A percentile compares a stretch with the other conserved stretches of the same genome.
These are phyloP conservation scores for Papiliotrema fonsecae DNA, from an alignment of 1,284 basidiomycete species.

Conservation along the genomic window DNA sequence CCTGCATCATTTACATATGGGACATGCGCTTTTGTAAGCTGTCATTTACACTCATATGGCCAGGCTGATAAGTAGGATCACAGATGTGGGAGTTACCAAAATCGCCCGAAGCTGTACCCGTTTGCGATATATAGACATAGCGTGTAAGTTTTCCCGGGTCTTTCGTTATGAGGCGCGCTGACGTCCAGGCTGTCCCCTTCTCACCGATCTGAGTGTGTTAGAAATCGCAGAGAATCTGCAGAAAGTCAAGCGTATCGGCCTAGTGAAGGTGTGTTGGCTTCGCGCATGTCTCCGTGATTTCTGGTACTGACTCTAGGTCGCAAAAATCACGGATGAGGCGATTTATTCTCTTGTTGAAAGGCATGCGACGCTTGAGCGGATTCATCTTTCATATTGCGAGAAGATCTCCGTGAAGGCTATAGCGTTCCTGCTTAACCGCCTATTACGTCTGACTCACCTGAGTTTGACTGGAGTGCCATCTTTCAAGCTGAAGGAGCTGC, in stretches of 20 bases:
- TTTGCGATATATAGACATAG: constrained; percentile 94
- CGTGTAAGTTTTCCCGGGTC: constrained; percentile 60
- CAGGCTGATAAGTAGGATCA: constrained; percentile 58
- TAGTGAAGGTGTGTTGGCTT: constrained; percentile 66
- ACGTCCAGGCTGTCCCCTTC: constrained; percentile 67
- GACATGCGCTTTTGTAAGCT: constrained; percentile 66
- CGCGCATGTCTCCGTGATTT: constrained; percentile 91
- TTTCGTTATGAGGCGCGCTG: neutral
- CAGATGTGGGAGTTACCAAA: constrained; percentile 78
- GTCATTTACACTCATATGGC: neutral
- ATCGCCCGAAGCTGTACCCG: constrained; percentile 84
- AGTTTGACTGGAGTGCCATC: constrained; percentile 93
- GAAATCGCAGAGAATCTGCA: constrained; percentile 78
- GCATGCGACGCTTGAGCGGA: constrained; percentile 80
- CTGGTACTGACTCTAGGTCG: constrained; percentile 57
- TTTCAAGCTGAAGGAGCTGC: constrained; percentile 79
- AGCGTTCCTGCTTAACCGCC: constrained; percentile 79
- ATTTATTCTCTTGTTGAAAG: constrained; percentile 73
- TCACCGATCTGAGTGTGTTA: constrained; percentile 91
- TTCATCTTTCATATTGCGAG: constrained; percentile 96
- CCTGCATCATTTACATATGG: constrained; percentile 91
- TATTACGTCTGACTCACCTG: constrained; percentile 86
- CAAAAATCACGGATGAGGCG: constrained; percentile 87
- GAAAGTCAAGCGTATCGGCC: constrained; percentile 88
- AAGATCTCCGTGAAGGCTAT: constrained; percentile 89